Conservation (phyloP, 176 grass and related monocot species). For the Oryza nivara region DNA sequence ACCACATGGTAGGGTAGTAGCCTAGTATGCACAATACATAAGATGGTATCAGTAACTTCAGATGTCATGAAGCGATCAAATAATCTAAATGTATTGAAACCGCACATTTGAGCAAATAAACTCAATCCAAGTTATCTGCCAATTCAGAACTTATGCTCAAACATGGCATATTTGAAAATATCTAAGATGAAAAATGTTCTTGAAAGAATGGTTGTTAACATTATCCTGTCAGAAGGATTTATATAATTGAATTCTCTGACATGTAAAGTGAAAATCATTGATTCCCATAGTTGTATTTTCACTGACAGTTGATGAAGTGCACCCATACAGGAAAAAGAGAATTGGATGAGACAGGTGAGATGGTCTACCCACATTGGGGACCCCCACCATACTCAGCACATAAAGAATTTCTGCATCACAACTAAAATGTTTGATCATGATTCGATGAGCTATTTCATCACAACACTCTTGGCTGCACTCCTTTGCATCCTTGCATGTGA, state of each 20-base stretch:
- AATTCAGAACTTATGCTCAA: neutral
- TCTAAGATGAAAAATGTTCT: neutral
- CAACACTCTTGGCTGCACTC: neutral
- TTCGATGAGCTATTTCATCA: neutral
- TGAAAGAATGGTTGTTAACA: neutral
- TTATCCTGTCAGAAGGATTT: neutral
- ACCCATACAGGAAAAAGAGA: neutral
- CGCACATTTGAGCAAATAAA: neutral
- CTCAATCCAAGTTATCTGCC: neutral
- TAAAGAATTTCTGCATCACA: neutral
- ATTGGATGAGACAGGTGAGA: neutral
- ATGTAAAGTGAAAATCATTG: neutral
- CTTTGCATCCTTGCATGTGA: neutral
- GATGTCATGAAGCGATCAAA: constrained; percentile 6
- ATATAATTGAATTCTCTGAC: neutral
- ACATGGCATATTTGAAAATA: neutral
- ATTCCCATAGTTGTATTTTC: neutral
- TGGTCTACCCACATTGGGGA: neutral
- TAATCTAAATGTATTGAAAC: constrained; percentile 3
- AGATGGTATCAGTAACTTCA: constrained; percentile 35
- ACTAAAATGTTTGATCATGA: neutral
- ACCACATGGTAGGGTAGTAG: constrained; percentile 98
- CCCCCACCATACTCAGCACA: neutral
- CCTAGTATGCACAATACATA: constrained; percentile 49
- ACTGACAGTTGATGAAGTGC: neutral